These are phyloP conservation scores for Magnusiomyces tetraspermus DNA, from an alignment of 1,139 yeast genomes.

Conservation along the genomic window DNA sequence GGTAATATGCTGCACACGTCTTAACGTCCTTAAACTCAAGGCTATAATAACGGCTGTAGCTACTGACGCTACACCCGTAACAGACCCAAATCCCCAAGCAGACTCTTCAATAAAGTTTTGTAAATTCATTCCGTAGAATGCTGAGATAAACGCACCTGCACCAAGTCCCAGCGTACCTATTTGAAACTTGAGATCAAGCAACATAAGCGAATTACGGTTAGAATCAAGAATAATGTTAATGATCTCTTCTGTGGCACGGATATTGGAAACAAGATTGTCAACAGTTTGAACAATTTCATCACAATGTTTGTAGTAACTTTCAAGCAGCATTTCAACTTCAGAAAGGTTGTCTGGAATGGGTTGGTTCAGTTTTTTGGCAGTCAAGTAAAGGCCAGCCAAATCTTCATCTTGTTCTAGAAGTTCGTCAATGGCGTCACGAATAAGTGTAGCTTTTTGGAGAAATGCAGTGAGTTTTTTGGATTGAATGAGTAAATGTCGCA, in stretches of 20 bases:
- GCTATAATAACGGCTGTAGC: conserved; percentile 35
- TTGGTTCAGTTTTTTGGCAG: conserved; percentile 23
- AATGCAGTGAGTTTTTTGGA: conserved; percentile 75
- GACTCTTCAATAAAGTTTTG: conserved; percentile 85
- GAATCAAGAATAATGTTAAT: conserved; percentile 92
- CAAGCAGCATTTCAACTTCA: conserved; percentile 64
- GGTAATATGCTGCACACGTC: conserved; percentile 53
- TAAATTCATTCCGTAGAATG: conserved; percentile 93
- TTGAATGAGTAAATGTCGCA: conserved; percentile 69
- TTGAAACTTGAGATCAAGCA: conserved; percentile 77
- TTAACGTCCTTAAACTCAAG: conserved; percentile 39
- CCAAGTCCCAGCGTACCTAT: conserved; percentile 84
- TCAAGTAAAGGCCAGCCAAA: conserved; percentile 72
- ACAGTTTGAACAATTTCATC: conserved; percentile 95
- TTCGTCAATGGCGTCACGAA: conserved; percentile 80
- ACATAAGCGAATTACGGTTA: conserved; percentile 88
- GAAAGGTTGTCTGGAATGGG: neutral
- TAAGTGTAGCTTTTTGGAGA: conserved; percentile 72
- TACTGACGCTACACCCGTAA: conserved; percentile 41
- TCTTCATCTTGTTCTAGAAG: conserved; percentile 87
- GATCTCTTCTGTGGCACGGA: conserved; percentile 90
- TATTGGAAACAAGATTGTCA: conserved; percentile 73
- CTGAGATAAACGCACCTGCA: conserved; percentile 74
- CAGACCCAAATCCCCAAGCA: conserved; percentile 52
- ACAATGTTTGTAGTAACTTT: conserved; percentile 87